Conservation (phyloP, 805 yeast species). For the Ogataea corticis region DNA sequence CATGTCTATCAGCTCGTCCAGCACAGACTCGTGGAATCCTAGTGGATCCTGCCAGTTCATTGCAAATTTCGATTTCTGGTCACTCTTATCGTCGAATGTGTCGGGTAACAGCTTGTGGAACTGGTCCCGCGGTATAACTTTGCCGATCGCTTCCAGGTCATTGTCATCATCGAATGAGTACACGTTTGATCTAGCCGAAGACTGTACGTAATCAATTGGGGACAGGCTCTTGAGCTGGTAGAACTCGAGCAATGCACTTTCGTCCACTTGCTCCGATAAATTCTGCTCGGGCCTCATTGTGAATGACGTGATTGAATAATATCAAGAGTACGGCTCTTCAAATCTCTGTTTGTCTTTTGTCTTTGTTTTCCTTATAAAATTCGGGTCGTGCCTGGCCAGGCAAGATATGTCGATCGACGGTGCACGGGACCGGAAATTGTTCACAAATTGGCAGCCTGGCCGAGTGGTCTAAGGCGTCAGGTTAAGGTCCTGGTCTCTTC, state of each 20-base stretch:
- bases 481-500: constrained; percentile 71
- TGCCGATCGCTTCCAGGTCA: constrained; percentile 14
- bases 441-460: constrained; percentile 40
- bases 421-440: background rate
- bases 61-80: constrained; percentile 4
- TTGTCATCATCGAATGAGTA: constrained; percentile 10
- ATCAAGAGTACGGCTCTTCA: background rate
- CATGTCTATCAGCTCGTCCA: constrained; percentile 41
- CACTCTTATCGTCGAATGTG: constrained; percentile 17
- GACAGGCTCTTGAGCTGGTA: constrained; percentile 46
- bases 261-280: constrained; percentile 9
- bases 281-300: background rate
- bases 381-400: background rate
- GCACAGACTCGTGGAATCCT: constrained; percentile 49
- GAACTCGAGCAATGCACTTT: constrained; percentile 27
- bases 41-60: constrained; percentile 47
- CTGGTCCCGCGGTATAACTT: constrained; percentile 26
- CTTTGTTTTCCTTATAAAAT: background rate
- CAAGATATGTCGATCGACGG: too few species aligned
- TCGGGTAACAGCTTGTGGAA: constrained; percentile 27
- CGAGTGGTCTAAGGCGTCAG: constrained; percentile 45
- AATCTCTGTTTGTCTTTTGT: background rate
- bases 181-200: constrained; percentile 21
- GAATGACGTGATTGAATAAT: background rate
- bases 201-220: constrained; percentile 36